Percentiles rank a stretch among this genome's conserved stretches.
phyloP scores from a whole-genome alignment of 495 filamentous ascomycete species.

The Penicillium crystallinum region DNA sequence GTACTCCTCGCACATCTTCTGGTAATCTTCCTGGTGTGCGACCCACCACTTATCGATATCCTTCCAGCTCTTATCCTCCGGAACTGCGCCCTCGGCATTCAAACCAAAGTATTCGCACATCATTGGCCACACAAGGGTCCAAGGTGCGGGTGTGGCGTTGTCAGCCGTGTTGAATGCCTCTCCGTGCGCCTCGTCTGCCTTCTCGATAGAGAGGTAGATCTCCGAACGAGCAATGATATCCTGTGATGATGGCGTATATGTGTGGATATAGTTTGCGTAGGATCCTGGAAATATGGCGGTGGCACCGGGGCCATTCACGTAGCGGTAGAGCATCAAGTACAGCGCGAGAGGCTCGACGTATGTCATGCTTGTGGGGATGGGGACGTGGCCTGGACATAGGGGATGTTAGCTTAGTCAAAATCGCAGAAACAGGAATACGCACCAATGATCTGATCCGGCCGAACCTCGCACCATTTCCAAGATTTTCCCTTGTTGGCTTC shows the following conservation, averaged over 20 bases:
- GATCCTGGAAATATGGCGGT: conserved; percentile 34
- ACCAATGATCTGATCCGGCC: conserved; percentile 43
- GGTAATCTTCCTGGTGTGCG: conserved; percentile 10
- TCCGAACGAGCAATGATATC: conserved; percentile 38
- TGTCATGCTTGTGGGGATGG: neutral
- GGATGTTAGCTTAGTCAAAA: conserved; percentile 9
- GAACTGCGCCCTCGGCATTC: conserved; percentile 15
- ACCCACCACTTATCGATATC: conserved; percentile 12
- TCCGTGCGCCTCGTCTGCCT: conserved; percentile 39
- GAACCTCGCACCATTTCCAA: conserved; percentile 42
- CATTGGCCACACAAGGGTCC: conserved; percentile 15
- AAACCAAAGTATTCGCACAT: conserved; percentile 33
- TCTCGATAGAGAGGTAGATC: conserved; percentile 32
- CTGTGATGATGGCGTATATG: conserved; percentile 34
- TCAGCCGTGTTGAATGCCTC: conserved; percentile 57
- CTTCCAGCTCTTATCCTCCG: neutral
- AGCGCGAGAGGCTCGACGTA: conserved; percentile 21
- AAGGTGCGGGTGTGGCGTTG: conserved; percentile 30
- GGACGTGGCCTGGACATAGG: conserved; percentile 19
- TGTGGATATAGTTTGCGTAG: conserved; percentile 11
- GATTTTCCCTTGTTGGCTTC: conserved; percentile 30
- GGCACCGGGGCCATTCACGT: conserved; percentile 23
- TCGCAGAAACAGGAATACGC: conserved; percentile 30
- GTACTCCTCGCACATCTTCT: conserved; percentile 10
- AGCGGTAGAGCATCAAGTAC: conserved; percentile 34